Base-by-base conservation (phyloP, 768 basidiomycete genomes). In the Tricholoma bakamatsutake region DNA sequence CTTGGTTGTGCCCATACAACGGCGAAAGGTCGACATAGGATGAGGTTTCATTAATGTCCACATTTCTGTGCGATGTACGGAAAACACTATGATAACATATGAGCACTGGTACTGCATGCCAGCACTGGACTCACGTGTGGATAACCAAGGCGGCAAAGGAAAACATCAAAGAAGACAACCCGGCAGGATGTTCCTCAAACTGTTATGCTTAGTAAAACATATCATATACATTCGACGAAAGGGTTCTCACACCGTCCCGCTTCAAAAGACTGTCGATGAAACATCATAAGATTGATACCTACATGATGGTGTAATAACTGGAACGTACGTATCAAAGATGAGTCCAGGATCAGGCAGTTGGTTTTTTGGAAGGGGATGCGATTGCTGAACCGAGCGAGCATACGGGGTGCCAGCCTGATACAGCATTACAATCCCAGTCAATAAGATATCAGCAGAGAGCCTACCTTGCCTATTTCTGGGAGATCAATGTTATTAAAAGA, bases 1-100 rank as follows among this genome's bases (percentile, higher is more conserved):
- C 73, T 60, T 86, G 79, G 60, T 83, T 80, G 56, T 87, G 81
- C 0, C 93, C 93, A 63, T 95, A 95, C 27, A 95, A 71, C 2
- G 90, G 89, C 2, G 84, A 81, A 1, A 95, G 78, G 64, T 95
- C 93, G 50, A 93, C 84, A 63, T 95, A 95, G 11, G 88, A 87
- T 0, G 88, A 89, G 1, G 93, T 93, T 66, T 91, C 80, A 69
- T 95, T 95, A 61, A 90, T 83, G 62, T 77, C 79, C 13, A 76
- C 74, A 49, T 88, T 74, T 9, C 63, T 68, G 66, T 88, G 87
- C 10, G 83, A 82, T 0, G 92, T 93, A 42, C 89, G 88, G 80
- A 95, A 95, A 53, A 91, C 83, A 46, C 88, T 90, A 62, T 50
- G 43, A 47, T 31, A 17, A 31, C 39, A 12, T 53, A 6, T 31